Evolutionary conservation across 2,329 filamentous ascomycete species (phyloP).

Genomic region (Xylaria sp.): DNA sequence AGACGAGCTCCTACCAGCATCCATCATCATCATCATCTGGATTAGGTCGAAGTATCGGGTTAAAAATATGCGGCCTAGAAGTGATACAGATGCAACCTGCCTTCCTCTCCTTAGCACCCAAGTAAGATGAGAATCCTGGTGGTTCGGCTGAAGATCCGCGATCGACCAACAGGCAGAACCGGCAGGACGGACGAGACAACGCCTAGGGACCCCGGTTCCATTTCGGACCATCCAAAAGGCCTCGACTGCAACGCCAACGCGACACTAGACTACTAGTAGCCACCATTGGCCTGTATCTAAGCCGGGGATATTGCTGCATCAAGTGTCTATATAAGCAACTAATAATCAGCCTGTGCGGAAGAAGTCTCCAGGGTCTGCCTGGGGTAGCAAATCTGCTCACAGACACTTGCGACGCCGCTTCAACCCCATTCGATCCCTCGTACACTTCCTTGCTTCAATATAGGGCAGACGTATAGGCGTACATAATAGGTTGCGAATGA

Average conservation of each 20-base stretch:
- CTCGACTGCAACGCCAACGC: slow-evolving; percentile 24
- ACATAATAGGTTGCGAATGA: neutral
- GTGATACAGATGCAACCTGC: neutral
- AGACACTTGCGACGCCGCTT: slow-evolving; percentile 4
- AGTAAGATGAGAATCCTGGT: neutral
- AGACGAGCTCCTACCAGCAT: neutral
- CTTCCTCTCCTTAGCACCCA: neutral
- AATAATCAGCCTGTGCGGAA: slow-evolving; percentile 12
- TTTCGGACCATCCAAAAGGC: slow-evolving; percentile 14
- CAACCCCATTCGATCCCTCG: slow-evolving; percentile 15
- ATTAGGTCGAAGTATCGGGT: neutral
- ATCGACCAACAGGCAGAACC: slow-evolving; percentile 28
- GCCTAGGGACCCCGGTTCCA: slow-evolving; percentile 1
- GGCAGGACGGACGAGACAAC: slow-evolving; percentile 20
- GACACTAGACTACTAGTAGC: slow-evolving; percentile 15
- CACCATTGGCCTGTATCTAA: neutral
- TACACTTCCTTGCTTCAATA: neutral
- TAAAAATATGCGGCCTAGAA: neutral
- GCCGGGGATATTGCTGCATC: slow-evolving; percentile 18
- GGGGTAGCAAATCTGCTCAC: neutral
- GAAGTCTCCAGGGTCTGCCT: neutral
- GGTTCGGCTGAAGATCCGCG: slow-evolving; percentile 23
- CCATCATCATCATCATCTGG: neutral
- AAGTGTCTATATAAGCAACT: slow-evolving; percentile 7
- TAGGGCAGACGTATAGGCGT: neutral